These are phyloP conservation scores for Ustulina deusta DNA, from an alignment of 2,329 filamentous ascomycete genomes.

Conservation along the genomic window DNA sequence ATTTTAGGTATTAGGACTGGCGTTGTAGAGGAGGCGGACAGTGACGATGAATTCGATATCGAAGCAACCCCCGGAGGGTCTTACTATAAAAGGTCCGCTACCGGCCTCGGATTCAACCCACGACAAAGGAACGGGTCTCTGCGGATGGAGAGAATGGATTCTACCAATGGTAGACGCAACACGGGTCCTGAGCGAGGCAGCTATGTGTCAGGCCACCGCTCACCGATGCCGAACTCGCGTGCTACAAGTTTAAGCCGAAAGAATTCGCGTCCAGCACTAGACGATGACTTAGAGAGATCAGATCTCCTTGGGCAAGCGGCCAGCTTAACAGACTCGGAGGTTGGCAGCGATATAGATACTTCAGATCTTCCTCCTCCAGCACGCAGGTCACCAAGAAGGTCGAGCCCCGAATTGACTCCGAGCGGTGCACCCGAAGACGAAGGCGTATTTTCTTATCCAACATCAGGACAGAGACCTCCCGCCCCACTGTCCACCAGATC, in stretches of 20 bases:
- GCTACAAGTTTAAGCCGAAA: conserved; percentile 66
- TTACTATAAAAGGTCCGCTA: conserved; percentile 83
- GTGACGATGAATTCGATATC: conserved; percentile 98
- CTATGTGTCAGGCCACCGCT: conserved; percentile 67
- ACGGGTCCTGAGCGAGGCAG: conserved; percentile 55
- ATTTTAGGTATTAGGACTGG: conserved; percentile 97
- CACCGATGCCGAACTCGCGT: conserved; percentile 57
- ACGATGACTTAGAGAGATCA: conserved; percentile 65
- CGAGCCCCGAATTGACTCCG: conserved; percentile 55
- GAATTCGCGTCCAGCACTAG: conserved; percentile 55
- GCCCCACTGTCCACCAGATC: conserved; percentile 75
- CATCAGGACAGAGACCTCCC: conserved; percentile 50
- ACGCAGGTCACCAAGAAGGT: conserved; percentile 56
- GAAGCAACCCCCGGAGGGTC: conserved; percentile 78
- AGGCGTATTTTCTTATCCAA: conserved; percentile 53
- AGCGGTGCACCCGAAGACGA: conserved; percentile 47
- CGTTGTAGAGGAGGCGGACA: conserved; percentile 96
- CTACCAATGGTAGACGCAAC: conserved; percentile 44
- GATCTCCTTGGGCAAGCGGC: conserved; percentile 65
- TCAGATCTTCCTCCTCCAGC: conserved; percentile 75
- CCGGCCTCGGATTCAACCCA: conserved; percentile 81
- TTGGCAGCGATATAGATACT: conserved; percentile 73
- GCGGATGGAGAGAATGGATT: conserved; percentile 65
- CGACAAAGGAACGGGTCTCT: conserved; percentile 71
- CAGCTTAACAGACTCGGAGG: conserved; percentile 67